Evolutionary conservation across 306 rosid genomes (phyloP), one percentile per base, ranked within the genome.

Genomic region (Fragaria nilgerrensis): DNA sequence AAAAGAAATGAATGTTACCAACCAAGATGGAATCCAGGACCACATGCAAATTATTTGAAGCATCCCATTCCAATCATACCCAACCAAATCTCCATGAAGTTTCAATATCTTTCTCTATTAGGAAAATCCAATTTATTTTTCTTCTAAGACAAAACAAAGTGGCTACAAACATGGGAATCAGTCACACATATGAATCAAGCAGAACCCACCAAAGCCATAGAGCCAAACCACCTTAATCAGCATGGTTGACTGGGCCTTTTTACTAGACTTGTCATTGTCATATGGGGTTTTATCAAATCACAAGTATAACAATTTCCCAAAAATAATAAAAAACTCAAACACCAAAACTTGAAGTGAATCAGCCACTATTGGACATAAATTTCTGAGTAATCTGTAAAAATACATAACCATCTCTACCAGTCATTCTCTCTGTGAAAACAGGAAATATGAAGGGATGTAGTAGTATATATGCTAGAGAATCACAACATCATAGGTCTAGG

Each of bases 381-480:
- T 12, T 22, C 62, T 9, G 15, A 47, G 79, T 76, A 72, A 58
- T 66, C 22, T 23, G 74, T 59, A 22, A 32, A 81, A 70, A 17
- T 64, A 65, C 75, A 70, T 61, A 29, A 32, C 45, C 63, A 59
- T 25, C 52, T 34, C 53, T 49, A 37, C 74, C 36, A 37, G 65
- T 77, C 81, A 77, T 66, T 56, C 75, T 47, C 53, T 82, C 72
- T 61, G 77, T 74, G 82, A 78, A 74, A 62, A 62, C 65, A 58
- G 70, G 50, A 44, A 58, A 78, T 34, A 29, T 62, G 53, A 44
- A 12, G 72, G 25, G 64, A 52, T 73, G 76, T 59, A 27, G 77
- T 72, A 43, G 70, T 65, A 37, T 43, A 69, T 80, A 77, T 77
- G 83, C 87, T 72, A 72, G 76, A 64, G 79, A 84, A 79, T 82